A percentile compares a stretch with the other conserved stretches of the same genome.
phyloP scores from a whole-genome alignment of 140 eudicot genomes.

The Anethum foeniculum region DNA sequence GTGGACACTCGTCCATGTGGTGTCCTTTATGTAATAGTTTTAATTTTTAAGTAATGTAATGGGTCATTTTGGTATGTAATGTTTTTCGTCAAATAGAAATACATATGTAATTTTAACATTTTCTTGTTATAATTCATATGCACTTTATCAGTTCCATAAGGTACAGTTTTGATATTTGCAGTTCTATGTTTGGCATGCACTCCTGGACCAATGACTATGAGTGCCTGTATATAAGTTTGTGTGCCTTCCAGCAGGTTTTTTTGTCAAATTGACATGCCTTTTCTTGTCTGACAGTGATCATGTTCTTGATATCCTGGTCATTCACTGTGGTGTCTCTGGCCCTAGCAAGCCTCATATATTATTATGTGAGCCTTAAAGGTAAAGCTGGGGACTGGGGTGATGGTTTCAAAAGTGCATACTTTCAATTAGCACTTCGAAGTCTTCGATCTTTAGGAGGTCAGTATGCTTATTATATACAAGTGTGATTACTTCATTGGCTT shows the following conservation, averaged over 20 bases:
- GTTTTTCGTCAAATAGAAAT: background rate
- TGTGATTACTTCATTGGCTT: background rate
- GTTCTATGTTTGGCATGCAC: background rate
- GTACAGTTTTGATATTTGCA: background rate
- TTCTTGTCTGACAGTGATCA: conserved; percentile 64
- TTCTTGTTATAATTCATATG: background rate
- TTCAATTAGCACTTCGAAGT: conserved; percentile 97
- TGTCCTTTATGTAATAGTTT: background rate
- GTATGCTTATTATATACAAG: conserved; percentile 14
- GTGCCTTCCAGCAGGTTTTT: conserved; percentile 4
- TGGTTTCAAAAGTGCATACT: conserved; percentile 98
- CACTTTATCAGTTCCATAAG: background rate
- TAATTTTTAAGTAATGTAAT: background rate
- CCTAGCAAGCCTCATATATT: conserved; percentile 89
- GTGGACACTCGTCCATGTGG: background rate
- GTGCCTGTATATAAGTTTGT: background rate
- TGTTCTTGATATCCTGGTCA: conserved; percentile 95
- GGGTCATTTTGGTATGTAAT: background rate
- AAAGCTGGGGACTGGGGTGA: conserved; percentile 99
- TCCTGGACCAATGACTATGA: background rate
- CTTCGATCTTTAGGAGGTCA: conserved; percentile 96
- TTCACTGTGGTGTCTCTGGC: conserved; percentile 96
- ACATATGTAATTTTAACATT: background rate
- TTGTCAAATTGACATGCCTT: conserved; percentile 2
- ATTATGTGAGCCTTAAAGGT: conserved; percentile 94